Base-by-base conservation (phyloP, 225 moss, liverwort and hornwort genomes). In the Ulota crispa region DNA sequence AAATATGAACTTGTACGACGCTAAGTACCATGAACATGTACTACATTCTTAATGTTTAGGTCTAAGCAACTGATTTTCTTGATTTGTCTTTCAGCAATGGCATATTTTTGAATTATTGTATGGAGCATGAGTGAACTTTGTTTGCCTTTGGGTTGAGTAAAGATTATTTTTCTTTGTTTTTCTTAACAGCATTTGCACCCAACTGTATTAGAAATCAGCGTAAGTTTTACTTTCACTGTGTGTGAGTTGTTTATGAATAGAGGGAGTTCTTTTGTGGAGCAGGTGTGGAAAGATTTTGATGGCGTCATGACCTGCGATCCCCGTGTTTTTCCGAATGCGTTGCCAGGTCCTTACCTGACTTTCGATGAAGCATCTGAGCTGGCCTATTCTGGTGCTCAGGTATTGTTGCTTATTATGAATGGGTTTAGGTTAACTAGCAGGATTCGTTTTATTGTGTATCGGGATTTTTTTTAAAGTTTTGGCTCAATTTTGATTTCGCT, bases 251-350 rank as follows among this genome's bases (percentile, higher is more conserved):
- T 50, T 45, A 56, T 75, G 53, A 77, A 45, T 43, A 19, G 19
- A 83, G 65, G 32, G 21, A 53, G 8, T 73, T 63, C 6, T 9
- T 61, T 80, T 80, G 34, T 86, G 69, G 36, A 21, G 73, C 88
- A 94, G 93, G 97, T 99, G 21, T 99, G 96, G 99, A 99, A 99
- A 87, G 99, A 99, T 73, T 96, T 99, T 39, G 99, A 99, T 84
- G 99, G 99, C 42, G 99, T 99, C 61, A 77, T 99, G 73, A 96
- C 99, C 1, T 99, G 99, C 63, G 96, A 99, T 88, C 99, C 99
- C 65, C 91, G 89, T 61, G 92, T 99, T 59, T 92, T 91, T 69
- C 62, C 86, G 56, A 86, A 89, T 77, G 99, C 99, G 12, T 65
- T 89, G 36, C 88, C 96, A 31, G 99, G 96, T 41, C 87, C 90